A percentile compares a stretch with the other conserved stretches of the same genome.
Conservation (phyloP, 2,329 filamentous ascomycete genomes). For the Endoconidiophora laricicola region DNA sequence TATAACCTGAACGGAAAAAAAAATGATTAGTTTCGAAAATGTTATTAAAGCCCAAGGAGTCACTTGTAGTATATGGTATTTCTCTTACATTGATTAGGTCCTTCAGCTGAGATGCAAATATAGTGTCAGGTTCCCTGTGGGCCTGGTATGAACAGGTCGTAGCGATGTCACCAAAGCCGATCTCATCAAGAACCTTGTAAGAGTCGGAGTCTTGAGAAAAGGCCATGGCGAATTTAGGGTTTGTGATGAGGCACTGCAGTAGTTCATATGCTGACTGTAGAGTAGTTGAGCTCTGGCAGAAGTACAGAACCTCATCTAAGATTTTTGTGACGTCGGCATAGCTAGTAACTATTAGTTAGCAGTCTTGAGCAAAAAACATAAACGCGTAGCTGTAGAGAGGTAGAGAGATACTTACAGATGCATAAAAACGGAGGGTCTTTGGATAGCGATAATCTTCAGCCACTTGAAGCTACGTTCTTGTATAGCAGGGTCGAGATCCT, state of each 20-base stretch:
- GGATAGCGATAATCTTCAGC: constrained; percentile 39
- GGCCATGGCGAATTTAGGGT: constrained; percentile 33
- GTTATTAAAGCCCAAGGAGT: no score
- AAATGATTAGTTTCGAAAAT: no score
- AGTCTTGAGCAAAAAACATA: constrained; percentile 7
- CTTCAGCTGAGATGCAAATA: constrained; percentile 35
- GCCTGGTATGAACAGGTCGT: constrained; percentile 35
- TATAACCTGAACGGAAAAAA: no score
- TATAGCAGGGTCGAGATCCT: constrained; percentile 43
- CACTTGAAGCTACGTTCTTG: constrained; percentile 43
- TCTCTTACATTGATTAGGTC: constrained; percentile 36
- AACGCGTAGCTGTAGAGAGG: no score
- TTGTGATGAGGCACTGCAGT: constrained; percentile 38
- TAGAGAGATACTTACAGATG: constrained; percentile 32
- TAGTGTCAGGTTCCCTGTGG: constrained; percentile 29
- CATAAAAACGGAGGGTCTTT: constrained; percentile 38
- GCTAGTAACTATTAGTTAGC: constrained; percentile 21
- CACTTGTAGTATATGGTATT: no score
- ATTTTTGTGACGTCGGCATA: constrained; percentile 39
- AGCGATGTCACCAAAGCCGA: constrained; percentile 50
- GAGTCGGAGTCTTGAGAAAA: constrained; percentile 30
- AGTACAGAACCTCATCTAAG: constrained; percentile 44
- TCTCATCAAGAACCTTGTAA: constrained; percentile 39
- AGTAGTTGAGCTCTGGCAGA: constrained; percentile 43
- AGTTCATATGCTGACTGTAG: constrained; percentile 44